Evolutionary conservation across 495 filamentous ascomycete genomes (phyloP).

Genomic region (Physcia stellaris): DNA sequence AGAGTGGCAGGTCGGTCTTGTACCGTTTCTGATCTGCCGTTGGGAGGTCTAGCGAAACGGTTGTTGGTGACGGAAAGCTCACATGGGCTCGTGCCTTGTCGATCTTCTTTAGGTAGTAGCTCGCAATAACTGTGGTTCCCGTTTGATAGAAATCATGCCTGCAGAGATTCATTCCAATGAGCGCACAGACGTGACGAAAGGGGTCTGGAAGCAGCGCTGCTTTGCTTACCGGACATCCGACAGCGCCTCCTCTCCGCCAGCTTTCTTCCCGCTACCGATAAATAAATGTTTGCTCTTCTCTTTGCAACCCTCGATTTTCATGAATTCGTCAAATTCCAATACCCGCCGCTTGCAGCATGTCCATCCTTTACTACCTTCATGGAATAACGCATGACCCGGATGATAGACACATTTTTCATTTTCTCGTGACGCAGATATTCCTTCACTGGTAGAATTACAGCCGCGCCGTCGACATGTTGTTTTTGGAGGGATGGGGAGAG

Average conservation of each 20-base stretch:
- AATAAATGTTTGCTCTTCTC: constrained; percentile 75
- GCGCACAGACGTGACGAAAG: too few species aligned
- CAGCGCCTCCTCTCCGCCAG: constrained; percentile 38
- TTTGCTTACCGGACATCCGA: constrained; percentile 57
- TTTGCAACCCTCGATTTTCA: constrained; percentile 85
- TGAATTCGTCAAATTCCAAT: constrained; percentile 93
- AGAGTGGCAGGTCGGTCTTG: constrained; percentile 59
- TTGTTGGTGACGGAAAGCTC: constrained; percentile 39
- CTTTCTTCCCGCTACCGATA: constrained; percentile 62
- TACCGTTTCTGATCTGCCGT: constrained; percentile 81
- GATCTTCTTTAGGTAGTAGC: constrained; percentile 94
- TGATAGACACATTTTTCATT: constrained; percentile 39
- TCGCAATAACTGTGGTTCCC: constrained; percentile 66
- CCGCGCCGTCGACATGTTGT: constrained; percentile 63
- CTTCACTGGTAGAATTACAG: constrained; percentile 48
- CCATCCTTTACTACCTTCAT: constrained; percentile 96
- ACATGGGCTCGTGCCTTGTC: constrained; percentile 65
- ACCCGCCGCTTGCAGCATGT: constrained; percentile 92
- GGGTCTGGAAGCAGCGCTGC: too few species aligned
- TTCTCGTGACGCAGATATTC: constrained; percentile 31
- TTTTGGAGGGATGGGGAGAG: constrained; percentile 52
- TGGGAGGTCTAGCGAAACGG: constrained; percentile 60
- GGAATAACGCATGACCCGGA: constrained; percentile 54
- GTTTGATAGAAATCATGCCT: constrained; percentile 97
- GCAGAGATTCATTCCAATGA: too few species aligned